Conservation (phyloP, 345 rosid species). For the Populus deltoides region DNA sequence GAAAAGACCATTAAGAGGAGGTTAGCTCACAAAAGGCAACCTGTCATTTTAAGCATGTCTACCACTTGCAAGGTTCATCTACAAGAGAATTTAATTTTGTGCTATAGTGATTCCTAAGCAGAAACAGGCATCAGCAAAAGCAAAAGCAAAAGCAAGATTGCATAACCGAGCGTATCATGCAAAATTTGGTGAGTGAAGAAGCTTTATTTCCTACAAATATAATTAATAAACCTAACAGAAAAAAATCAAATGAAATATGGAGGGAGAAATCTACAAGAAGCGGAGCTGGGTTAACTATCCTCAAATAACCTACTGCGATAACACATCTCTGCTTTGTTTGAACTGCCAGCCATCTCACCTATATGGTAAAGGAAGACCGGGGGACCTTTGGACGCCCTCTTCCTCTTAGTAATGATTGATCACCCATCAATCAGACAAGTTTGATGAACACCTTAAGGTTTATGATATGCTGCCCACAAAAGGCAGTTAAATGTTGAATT, state of each 20-base stretch:
- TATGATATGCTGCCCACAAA: neutral
- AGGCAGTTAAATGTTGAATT: neutral
- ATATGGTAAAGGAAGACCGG: neutral
- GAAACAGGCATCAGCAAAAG: neutral
- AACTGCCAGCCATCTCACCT: constrained; percentile 3
- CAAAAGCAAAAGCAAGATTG: neutral
- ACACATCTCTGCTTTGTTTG: neutral
- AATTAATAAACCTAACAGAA: neutral
- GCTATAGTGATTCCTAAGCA: neutral
- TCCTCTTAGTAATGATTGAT: neutral
- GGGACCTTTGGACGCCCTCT: neutral
- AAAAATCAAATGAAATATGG: neutral
- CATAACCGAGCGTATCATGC: neutral
- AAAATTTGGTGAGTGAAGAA: neutral
- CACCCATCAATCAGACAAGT: neutral
- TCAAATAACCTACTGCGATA: neutral
- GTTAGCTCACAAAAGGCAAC: neutral
- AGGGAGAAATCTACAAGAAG: neutral
- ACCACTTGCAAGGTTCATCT: neutral
- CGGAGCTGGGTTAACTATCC: neutral
- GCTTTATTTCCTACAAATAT: neutral
- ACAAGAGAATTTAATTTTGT: neutral
- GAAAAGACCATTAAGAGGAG: neutral
- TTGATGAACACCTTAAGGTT: neutral
- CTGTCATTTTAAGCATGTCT: constrained; percentile 2